A percentile compares a stretch with the other conserved stretches of the same genome.
These are phyloP conservation scores for Lepiota subincarnata DNA, from an alignment of 768 basidiomycete species.

Conservation along the genomic window DNA sequence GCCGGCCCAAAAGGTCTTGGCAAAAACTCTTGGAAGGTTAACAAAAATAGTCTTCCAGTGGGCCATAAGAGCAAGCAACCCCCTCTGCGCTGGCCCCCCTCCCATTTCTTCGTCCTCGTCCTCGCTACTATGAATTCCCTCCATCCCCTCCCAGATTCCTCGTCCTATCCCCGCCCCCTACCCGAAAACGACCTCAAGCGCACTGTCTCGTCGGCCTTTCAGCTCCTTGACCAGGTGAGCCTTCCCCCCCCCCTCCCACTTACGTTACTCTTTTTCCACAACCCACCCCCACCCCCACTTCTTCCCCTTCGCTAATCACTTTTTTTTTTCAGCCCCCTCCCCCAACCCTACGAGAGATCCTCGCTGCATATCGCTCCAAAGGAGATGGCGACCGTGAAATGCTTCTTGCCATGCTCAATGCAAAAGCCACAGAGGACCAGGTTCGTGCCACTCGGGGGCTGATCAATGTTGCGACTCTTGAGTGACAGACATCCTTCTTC, in stretches of 20 bases:
- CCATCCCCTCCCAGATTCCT: constrained; percentile 24
- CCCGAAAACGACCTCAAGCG: constrained; percentile 30
- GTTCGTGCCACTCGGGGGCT: constrained; percentile 39
- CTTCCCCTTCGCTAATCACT: too few relatives aligned
- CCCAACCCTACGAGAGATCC: constrained; percentile 79
- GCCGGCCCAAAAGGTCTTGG: constrained; percentile 32
- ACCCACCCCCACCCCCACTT: constrained; percentile 11
- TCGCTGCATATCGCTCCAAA: constrained; percentile 77
- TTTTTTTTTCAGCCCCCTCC: constrained; percentile 75
- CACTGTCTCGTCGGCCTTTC: constrained; percentile 33
- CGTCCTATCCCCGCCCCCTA: constrained; percentile 22
- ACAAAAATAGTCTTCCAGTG: constrained; percentile 42
- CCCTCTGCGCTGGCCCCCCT: constrained; percentile 31
- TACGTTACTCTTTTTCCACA: constrained; percentile 17
- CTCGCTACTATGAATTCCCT: constrained; percentile 32
- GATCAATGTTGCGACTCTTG: constrained; percentile 4
- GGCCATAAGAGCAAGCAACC: constrained; percentile 47
- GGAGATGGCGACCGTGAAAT: constrained; percentile 93
- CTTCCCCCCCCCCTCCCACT: constrained; percentile 13
- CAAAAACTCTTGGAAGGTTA: constrained; percentile 40
- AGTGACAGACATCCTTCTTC: constrained; percentile 13
- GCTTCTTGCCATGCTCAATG: constrained; percentile 85
- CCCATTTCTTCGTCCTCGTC: constrained; percentile 37
- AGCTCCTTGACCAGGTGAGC: constrained; percentile 40
- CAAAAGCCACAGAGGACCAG: constrained; percentile 92